A percentile compares a stretch with the other conserved stretches of the same genome.
These are phyloP conservation scores for Pichia sp. DNA, from an alignment of 1,139 yeast species.

Conservation along the genomic window DNA sequence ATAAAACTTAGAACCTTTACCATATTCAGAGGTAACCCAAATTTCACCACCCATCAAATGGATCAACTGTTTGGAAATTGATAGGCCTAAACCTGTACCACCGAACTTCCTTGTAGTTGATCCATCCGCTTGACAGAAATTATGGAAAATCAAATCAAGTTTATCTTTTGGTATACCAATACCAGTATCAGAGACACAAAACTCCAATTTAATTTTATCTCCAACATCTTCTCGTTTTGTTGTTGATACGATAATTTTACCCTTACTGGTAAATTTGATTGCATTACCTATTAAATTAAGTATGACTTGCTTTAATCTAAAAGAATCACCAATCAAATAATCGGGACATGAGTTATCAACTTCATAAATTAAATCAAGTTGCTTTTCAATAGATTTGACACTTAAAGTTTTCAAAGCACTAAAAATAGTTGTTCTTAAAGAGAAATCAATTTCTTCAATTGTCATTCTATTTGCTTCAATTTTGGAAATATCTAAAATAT, in stretches of 20 bases:
- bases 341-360: slow-evolving; percentile 85
- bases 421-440: slow-evolving; percentile 76
- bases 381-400: slow-evolving; percentile 81
- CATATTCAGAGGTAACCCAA: slow-evolving; percentile 78
- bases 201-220: slow-evolving; percentile 63
- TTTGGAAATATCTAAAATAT: slow-evolving; percentile 82
- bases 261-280: slow-evolving; percentile 74
- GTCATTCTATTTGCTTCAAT: slow-evolving; percentile 92
- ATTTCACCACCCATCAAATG: slow-evolving; percentile 88
- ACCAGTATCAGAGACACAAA: slow-evolving; percentile 85
- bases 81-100: slow-evolving; percentile 82
- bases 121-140: slow-evolving; percentile 89
- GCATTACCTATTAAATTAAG: slow-evolving; percentile 83
- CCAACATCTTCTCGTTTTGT: slow-evolving; percentile 39
- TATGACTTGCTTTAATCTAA: slow-evolving; percentile 77
- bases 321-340: slow-evolving; percentile 77
- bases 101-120: slow-evolving; percentile 88
- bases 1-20: slow-evolving; percentile 75
- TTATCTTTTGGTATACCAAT: slow-evolving; percentile 82
- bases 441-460: slow-evolving; percentile 79
- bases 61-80: slow-evolving; percentile 78
- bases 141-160: slow-evolving; percentile 75
- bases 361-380: slow-evolving; percentile 69
- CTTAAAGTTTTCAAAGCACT: slow-evolving; percentile 85
- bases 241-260: slow-evolving; percentile 64